Evolutionary conservation across 257 asterid genomes (phyloP), one percentile per base, ranked within the genome.

Genomic region (Thymus mandschuricus): DNA sequence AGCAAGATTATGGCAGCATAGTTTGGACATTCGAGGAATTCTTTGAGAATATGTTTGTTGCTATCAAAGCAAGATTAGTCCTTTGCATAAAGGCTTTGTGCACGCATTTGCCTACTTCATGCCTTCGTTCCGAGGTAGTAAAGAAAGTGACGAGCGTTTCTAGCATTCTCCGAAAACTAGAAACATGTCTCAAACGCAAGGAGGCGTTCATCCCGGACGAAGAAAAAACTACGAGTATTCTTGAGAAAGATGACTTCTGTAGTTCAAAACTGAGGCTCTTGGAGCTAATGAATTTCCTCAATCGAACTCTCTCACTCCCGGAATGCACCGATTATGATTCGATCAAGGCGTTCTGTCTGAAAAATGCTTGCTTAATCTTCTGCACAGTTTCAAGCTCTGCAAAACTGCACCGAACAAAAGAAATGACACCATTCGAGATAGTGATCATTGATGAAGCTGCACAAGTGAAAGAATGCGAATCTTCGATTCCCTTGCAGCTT

Each of bases 371-470:
- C 62, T 75, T 91, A 65, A 52, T 85, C 28, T 87, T 91, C 64
- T 91, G 96, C 63, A 89, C 97, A 10, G 91, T 79, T 61, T 87
- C 96, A 3, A 78, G 88, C 71, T 79, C 97, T 2, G 68, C 81
- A n/a, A 86, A 81, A 46, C 72, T 91, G 82, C 84, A 76, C 48
- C 9, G 0, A 45, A 66, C 43, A 1, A 33, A 46, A 34, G 74
- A 65, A 4, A 65, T 79, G 83, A 38, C 44, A 4, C 81, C 85
- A 8, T 13, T 83, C 12, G 82, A 91, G 9, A 10, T 87, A 75
- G 78, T 91, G 78, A 71, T 91, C 59, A 78, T 91, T 45, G 95
- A 91, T 79, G 97, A 91, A 82, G 97, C 97, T 51, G 97, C 96
- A 52, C 97, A 91, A 73, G 77, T 86, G 44, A 91, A 91, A 74